phyloP scores from a whole-genome alignment of 257 asterid genomes.

The Lycium barbarum region DNA sequence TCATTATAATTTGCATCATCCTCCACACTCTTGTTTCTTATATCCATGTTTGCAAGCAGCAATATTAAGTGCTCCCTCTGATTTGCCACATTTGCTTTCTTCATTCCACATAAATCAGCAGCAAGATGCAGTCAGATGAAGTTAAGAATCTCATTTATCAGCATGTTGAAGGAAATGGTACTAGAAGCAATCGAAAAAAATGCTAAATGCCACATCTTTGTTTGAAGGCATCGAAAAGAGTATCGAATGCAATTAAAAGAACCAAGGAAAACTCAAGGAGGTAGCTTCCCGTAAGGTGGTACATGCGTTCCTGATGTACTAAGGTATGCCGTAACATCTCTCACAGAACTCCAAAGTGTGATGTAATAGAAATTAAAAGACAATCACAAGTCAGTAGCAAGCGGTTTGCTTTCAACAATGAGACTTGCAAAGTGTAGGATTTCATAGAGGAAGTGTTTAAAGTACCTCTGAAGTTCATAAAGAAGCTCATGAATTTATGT shows the following conservation, averaged over 20 bases:
- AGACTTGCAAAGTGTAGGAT: slow-evolving; percentile 5
- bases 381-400: slow-evolving; percentile 2
- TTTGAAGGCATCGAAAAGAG: neutral
- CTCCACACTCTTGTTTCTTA: slow-evolving; percentile 64
- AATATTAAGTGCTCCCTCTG: slow-evolving; percentile 97
- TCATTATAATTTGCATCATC: slow-evolving; percentile 44
- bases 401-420: slow-evolving; percentile 11
- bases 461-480: slow-evolving; percentile 15
- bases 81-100: slow-evolving; percentile 98
- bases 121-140: slow-evolving; percentile 39
- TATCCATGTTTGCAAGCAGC: slow-evolving; percentile 94
- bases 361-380: slow-evolving; percentile 10
- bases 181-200: neutral
- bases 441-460: slow-evolving; percentile 1
- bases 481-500: neutral
- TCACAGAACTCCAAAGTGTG: slow-evolving; percentile 6
- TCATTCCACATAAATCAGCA: slow-evolving; percentile 46
- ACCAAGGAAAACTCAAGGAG: slow-evolving; percentile 8
- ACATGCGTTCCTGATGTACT: neutral
- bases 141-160: slow-evolving; percentile 31
- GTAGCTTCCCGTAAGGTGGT: neutral
- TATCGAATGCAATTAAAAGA: neutral
- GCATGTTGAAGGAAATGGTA: slow-evolving; percentile 19
- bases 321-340: slow-evolving; percentile 6
- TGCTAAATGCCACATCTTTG: slow-evolving; percentile 13